A percentile compares a stretch with the other conserved stretches of the same genome.
phyloP scores from a whole-genome alignment of 257 asterid genomes.

The Galeopsis tetrahit region DNA sequence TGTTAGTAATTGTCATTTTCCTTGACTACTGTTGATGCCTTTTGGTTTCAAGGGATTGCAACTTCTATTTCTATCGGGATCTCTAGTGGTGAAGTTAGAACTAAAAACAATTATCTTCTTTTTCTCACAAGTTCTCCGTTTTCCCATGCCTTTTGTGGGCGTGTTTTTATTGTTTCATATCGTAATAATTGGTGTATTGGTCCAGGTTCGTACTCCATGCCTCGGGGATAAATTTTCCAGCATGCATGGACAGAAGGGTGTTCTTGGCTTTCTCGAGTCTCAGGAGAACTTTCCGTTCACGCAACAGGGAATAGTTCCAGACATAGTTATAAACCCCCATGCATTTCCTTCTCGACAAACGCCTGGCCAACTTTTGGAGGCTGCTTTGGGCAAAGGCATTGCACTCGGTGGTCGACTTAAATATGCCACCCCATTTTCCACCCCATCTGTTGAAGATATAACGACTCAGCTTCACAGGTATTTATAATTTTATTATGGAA shows the following conservation, averaged over 20 bases:
- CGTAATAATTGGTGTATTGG: conserved; percentile 9
- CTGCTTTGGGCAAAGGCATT: conserved; percentile 89
- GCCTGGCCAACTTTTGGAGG: conserved; percentile 91
- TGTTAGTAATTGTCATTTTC: not conserved
- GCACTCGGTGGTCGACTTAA: conserved; percentile 76
- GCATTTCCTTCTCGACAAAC: conserved; percentile 99
- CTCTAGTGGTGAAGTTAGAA: not conserved
- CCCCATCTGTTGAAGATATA: conserved; percentile 74
- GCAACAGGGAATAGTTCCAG: conserved; percentile 88
- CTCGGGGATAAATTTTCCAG: conserved; percentile 96
- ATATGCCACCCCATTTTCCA: conserved; percentile 90
- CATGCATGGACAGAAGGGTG: conserved; percentile 99
- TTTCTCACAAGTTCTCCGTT: not conserved
- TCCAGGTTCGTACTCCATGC: conserved; percentile 93
- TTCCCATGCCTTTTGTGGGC: not conserved
- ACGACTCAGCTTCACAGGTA: conserved; percentile 88
- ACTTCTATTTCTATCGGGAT: conserved; percentile 3
- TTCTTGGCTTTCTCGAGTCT: conserved; percentile 82
- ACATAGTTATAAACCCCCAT: conserved; percentile 92
- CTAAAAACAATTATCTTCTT: not conserved
- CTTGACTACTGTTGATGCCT: conserved; percentile 7
- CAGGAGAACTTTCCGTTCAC: conserved; percentile 96
- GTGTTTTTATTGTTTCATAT: not conserved
- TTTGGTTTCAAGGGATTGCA: not conserved
- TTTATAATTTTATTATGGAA: not conserved